Evolutionary conservation across 176 grass and related monocot species (phyloP).

Genomic region (Urochloa ruziziensis): DNA sequence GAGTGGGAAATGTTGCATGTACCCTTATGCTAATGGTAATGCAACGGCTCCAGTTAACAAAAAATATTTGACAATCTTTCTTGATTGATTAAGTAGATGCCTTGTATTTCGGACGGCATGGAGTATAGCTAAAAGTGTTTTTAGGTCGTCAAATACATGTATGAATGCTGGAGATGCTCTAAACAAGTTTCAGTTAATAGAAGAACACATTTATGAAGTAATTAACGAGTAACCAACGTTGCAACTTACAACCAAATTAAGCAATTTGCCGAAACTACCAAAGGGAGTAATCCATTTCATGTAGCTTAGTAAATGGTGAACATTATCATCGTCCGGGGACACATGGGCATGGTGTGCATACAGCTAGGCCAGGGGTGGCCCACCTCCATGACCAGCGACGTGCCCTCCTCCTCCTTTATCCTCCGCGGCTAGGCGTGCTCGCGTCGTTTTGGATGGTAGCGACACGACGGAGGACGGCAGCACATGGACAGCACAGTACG

Average conservation of each 20-base stretch:
- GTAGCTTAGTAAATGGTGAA: not conserved
- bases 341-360: not conserved
- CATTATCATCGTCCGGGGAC: not conserved
- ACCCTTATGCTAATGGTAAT: too few species aligned
- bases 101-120: too few species aligned
- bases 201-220: not conserved
- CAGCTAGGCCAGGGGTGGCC: not conserved
- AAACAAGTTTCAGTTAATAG: not conserved
- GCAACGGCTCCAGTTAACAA: too few species aligned
- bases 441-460: conserved; percentile 24
- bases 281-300: not conserved
- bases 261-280: too few species aligned
- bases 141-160: too few species aligned
- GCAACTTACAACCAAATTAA: too few species aligned
- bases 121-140: too few species aligned
- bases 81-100: too few species aligned
- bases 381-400: not conserved
- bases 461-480: not conserved
- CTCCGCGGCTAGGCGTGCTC: not conserved
- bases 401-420: not conserved
- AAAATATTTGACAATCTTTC: too few species aligned
- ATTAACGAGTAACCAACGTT: not conserved
- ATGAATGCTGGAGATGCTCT: too few species aligned
- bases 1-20: too few species aligned
- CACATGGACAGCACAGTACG: not conserved